A percentile compares a stretch with the other conserved stretches of the same genome.
phyloP scores from a whole-genome alignment of 2,329 filamentous ascomycete species.

The Xylariaceae sp. region DNA sequence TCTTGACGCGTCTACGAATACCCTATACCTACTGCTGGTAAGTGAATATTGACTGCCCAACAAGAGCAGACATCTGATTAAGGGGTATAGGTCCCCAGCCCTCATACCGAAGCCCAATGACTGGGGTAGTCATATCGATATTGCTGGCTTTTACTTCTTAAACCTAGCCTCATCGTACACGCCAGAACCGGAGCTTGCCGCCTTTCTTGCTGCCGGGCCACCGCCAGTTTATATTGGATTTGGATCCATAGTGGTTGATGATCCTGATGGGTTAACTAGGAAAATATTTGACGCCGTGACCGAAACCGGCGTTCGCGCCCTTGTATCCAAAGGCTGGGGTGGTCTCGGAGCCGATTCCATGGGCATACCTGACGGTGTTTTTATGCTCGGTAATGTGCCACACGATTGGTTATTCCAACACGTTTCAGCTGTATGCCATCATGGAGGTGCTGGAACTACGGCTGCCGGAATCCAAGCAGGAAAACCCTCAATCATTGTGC shows the following conservation, averaged over 20 bases:
- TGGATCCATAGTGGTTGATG: slow-evolving; percentile 52
- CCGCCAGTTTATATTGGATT: slow-evolving; percentile 54
- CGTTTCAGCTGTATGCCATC: slow-evolving; percentile 79
- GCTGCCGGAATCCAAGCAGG: slow-evolving; percentile 79
- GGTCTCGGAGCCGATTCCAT: slow-evolving; percentile 70
- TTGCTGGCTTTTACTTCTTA: slow-evolving; percentile 53
- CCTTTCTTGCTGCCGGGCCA: slow-evolving; percentile 44
- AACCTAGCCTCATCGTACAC: slow-evolving; percentile 38
- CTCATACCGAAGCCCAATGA: slow-evolving; percentile 51
- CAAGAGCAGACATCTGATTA: slow-evolving; percentile 1
- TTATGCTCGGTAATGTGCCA: slow-evolving; percentile 79
- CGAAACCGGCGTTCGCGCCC: slow-evolving; percentile 57
- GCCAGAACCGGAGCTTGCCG: slow-evolving; percentile 33
- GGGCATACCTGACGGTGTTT: slow-evolving; percentile 68
- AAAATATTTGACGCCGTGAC: slow-evolving; percentile 46
- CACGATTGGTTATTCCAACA: slow-evolving; percentile 86
- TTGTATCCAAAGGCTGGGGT: slow-evolving; percentile 87
- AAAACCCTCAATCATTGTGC: slow-evolving; percentile 75
- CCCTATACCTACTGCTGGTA: slow-evolving; percentile 89
- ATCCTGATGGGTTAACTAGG: slow-evolving; percentile 42
- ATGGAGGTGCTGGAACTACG: slow-evolving; percentile 83
- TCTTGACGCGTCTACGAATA: slow-evolving; percentile 69
- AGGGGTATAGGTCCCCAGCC: slow-evolving; percentile 32
- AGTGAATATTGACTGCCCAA: slow-evolving; percentile 23
- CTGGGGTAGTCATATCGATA: slow-evolving; percentile 51